phyloP scores from a whole-genome alignment of 495 filamentous ascomycete species.

The Apodospora peruviana region DNA sequence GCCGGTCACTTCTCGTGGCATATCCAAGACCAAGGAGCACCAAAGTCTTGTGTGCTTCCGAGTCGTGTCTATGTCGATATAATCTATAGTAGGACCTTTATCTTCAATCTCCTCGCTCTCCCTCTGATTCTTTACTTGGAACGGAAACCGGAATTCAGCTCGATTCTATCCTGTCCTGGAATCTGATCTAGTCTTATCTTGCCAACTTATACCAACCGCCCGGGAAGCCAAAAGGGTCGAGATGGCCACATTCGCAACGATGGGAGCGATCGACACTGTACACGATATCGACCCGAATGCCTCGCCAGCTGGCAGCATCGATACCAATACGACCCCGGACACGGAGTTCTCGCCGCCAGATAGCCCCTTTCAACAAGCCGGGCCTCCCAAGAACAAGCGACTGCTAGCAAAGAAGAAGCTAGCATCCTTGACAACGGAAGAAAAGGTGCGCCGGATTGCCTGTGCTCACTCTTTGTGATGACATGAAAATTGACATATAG shows the following conservation, averaged over 20 bases:
- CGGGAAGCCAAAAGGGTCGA: too few relatives aligned
- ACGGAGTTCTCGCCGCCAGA: constrained; percentile 47
- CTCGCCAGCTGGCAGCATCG: constrained; percentile 34
- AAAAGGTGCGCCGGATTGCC: constrained; percentile 39
- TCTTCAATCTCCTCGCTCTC: background rate
- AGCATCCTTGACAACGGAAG: constrained; percentile 43
- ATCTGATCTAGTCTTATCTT: background rate
- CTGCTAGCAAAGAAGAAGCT: constrained; percentile 35
- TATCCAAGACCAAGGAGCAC: too few relatives aligned
- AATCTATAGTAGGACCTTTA: background rate
- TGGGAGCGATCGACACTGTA: constrained; percentile 21
- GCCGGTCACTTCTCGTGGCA: too few relatives aligned
- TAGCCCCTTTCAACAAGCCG: constrained; percentile 34
- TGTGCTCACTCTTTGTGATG: background rate
- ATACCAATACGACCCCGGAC: constrained; percentile 40
- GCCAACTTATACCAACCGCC: background rate
- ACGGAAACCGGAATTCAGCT: too few relatives aligned
- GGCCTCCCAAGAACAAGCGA: constrained; percentile 25
- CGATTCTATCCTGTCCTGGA: background rate
- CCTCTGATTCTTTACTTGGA: background rate
- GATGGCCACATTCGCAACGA: constrained; percentile 4
- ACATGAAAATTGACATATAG: constrained; percentile 16
- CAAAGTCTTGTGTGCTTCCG: too few relatives aligned
- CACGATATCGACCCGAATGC: constrained; percentile 31
- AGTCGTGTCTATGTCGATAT: too few relatives aligned